phyloP scores from a whole-genome alignment of 148 eudicot species.

The Nyssa sinensis region DNA sequence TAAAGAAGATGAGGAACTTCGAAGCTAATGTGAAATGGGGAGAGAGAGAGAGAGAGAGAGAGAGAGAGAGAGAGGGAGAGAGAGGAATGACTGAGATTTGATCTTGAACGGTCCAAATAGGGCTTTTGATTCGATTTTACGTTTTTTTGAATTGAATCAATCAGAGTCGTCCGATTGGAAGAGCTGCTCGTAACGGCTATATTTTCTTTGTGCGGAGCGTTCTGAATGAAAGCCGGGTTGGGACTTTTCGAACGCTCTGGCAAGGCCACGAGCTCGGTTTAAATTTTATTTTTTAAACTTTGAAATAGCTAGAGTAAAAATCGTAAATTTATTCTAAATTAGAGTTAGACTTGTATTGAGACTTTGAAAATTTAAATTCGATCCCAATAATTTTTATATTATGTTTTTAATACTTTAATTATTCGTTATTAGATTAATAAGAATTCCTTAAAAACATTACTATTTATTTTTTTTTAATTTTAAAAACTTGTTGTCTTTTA shows the following conservation, averaged over 20 bases:
- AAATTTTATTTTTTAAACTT: too few species aligned
- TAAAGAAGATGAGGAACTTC: conserved; percentile 9
- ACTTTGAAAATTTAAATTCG: too few species aligned
- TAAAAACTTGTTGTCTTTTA: too few species aligned
- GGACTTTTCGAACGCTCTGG: background rate
- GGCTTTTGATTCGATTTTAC: conserved; percentile 10
- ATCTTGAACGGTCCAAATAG: conserved; percentile 27
- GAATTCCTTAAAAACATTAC: too few species aligned
- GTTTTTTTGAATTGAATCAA: conserved; percentile 23
- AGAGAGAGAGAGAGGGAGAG: conserved; percentile 13
- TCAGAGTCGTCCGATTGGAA: conserved; percentile 27
- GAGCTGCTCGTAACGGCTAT: conserved; percentile 33
- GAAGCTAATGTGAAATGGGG: conserved; percentile 13
- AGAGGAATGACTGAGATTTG: background rate
- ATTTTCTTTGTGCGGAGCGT: conserved; percentile 12
- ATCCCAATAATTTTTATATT: too few species aligned
- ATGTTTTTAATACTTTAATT: too few species aligned
- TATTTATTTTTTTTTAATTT: too few species aligned
- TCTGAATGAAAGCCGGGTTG: background rate
- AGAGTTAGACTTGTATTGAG: too few species aligned
- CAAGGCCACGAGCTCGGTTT: too few species aligned
- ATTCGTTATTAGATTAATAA: too few species aligned
- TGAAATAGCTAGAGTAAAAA: too few species aligned
- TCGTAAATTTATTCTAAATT: too few species aligned
- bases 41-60: conserved; percentile 9